A percentile compares a stretch with the other conserved stretches of the same genome.
Conservation (phyloP, 2,329 filamentous ascomycete species). For the Zelopaecilomyces penicillatus region DNA sequence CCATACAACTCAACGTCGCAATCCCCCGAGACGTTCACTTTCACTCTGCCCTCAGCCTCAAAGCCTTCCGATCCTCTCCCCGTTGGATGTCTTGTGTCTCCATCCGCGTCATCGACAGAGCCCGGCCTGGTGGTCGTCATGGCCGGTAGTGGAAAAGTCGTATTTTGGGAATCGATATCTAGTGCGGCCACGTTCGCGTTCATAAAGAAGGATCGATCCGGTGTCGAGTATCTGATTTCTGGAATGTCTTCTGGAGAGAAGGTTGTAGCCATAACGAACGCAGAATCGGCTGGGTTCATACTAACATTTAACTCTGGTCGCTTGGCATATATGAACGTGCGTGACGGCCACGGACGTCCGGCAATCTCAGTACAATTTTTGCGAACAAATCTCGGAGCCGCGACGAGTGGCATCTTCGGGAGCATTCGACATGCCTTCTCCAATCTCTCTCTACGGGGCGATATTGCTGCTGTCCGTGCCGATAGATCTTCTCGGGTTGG, state of each 20-base stretch:
- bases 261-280: constrained; percentile 68
- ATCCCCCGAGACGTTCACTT: constrained; percentile 69
- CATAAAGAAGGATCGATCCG: constrained; percentile 71
- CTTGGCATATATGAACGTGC: constrained; percentile 75
- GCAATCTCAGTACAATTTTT: constrained; percentile 72
- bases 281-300: constrained; percentile 79
- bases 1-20: constrained; percentile 64
- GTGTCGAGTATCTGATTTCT: constrained; percentile 65
- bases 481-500: constrained; percentile 65
- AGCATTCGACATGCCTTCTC: constrained; percentile 71
- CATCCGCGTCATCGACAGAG: constrained; percentile 67
- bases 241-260: constrained; percentile 73
- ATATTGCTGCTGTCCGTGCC: constrained; percentile 72
- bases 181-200: constrained; percentile 77
- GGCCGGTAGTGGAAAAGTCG: constrained; percentile 73
- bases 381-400: constrained; percentile 48
- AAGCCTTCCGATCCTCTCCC: constrained; percentile 65
- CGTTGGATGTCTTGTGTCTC: constrained; percentile 72
- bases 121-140: constrained; percentile 82
- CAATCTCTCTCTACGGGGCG: constrained; percentile 60
- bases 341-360: constrained; percentile 80
- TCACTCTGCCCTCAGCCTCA: constrained; percentile 67
- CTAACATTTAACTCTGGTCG: constrained; percentile 78
- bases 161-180: constrained; percentile 94
- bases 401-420: constrained; percentile 63